Percentiles rank a stretch among this genome's conserved stretches.
These are phyloP conservation scores for Suillus spraguei DNA, from an alignment of 768 basidiomycete species.

Conservation along the genomic window DNA sequence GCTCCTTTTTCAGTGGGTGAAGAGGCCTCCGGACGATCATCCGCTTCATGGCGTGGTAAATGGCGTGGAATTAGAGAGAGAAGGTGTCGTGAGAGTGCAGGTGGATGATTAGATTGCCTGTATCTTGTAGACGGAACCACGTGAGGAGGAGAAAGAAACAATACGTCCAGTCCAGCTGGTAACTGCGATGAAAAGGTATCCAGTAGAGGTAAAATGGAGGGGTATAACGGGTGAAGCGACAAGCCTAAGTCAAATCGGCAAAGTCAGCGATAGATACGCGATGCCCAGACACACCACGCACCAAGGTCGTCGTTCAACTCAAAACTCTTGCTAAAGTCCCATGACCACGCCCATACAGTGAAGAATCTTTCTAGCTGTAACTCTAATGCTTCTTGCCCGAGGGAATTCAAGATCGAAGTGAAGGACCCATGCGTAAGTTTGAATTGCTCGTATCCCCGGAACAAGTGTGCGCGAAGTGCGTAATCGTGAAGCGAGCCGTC, in stretches of 20 bases:
- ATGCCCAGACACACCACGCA: conserved; percentile 28
- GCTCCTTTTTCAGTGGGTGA: conserved; percentile 33
- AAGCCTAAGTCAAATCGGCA: conserved; percentile 47
- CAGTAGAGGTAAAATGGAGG: conserved; percentile 48
- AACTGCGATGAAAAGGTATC: conserved; percentile 53
- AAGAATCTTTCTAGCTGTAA: conserved; percentile 82
- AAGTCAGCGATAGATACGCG: conserved; percentile 7
- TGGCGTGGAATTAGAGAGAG: conserved; percentile 46
- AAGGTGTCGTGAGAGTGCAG: conserved; percentile 57
- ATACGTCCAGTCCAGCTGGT: conserved; percentile 44
- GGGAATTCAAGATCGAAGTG: conserved; percentile 55
- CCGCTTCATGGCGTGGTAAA: conserved; percentile 11
- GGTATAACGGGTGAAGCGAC: conserved; percentile 61
- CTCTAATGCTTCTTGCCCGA: conserved; percentile 74
- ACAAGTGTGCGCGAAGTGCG: conserved; percentile 62
- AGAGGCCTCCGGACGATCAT: conserved; percentile 20
- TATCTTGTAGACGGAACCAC: conserved; percentile 60
- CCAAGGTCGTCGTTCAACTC: conserved; percentile 61
- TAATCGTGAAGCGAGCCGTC: conserved; percentile 76
- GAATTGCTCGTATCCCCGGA: conserved; percentile 80
- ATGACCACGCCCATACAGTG: conserved; percentile 88
- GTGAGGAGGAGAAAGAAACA: conserved; percentile 56
- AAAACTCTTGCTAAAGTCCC: conserved; percentile 65
- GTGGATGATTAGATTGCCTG: conserved; percentile 46
- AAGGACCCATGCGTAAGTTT: conserved; percentile 86